phyloP scores from a whole-genome alignment of 805 yeast genomes.

The Candida tibetensis region DNA sequence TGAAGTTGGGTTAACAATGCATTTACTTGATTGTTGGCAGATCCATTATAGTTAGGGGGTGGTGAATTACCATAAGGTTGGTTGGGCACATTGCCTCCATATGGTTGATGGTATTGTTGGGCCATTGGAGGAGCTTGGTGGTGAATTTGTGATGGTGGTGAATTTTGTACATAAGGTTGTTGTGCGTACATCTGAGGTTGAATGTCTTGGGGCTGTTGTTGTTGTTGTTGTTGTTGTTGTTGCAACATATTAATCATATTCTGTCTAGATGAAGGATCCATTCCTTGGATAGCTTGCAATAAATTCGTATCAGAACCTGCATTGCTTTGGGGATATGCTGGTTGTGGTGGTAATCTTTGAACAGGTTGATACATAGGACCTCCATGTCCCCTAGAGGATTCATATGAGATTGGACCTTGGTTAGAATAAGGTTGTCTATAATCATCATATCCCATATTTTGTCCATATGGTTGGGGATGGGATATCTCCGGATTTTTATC shows the following conservation, averaged over 20 bases:
- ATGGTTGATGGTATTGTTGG: slow-evolving; percentile 8
- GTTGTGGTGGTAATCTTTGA: background rate
- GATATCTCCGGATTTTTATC: slow-evolving; percentile 1
- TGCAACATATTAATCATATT: slow-evolving; percentile 29
- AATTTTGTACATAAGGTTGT: background rate
- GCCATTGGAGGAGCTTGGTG: slow-evolving; percentile 3
- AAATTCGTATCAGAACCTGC: slow-evolving; percentile 7
- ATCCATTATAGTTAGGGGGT: slow-evolving; percentile 11
- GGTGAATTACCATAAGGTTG: slow-evolving; percentile 15
- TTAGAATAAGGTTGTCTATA: background rate
- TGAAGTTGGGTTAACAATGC: slow-evolving; percentile 28
- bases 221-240: slow-evolving; percentile 25
- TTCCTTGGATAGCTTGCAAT: slow-evolving; percentile 18
- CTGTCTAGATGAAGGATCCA: slow-evolving; percentile 35
- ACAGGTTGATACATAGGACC: background rate
- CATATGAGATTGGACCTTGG: too few species aligned
- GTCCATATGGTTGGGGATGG: slow-evolving; percentile 3
- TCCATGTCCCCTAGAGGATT: background rate
- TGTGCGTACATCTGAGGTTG: slow-evolving; percentile 1
- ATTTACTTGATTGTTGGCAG: slow-evolving; percentile 24
- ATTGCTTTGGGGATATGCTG: background rate
- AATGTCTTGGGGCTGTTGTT: slow-evolving; percentile 8
- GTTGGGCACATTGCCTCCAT: background rate
- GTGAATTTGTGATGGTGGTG: slow-evolving; percentile 1
- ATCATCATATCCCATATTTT: background rate